Evolutionary conservation across 2,329 filamentous ascomycete genomes (phyloP).

Genomic region (Fusarium buxicola): DNA sequence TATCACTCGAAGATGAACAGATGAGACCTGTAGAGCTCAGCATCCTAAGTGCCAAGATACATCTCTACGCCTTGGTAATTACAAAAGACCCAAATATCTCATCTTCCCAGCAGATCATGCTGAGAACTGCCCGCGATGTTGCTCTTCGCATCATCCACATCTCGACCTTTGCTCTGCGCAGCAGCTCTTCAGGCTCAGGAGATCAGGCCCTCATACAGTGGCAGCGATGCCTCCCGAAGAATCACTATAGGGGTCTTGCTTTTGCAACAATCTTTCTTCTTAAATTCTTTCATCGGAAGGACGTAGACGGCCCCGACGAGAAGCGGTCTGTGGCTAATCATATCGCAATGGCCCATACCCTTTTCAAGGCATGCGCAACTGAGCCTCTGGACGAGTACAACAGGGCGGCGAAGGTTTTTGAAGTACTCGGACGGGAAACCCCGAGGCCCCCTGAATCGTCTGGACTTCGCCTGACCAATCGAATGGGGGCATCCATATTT

Average conservation of each 20-base stretch:
- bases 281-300: slow-evolving; percentile 28
- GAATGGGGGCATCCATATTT: slow-evolving; percentile 31
- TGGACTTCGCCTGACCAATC: slow-evolving; percentile 20
- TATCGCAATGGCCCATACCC: slow-evolving; percentile 18
- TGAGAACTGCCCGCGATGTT: slow-evolving; percentile 15
- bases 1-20: slow-evolving; percentile 4
- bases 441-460: neutral
- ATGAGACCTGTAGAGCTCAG: slow-evolving; percentile 19
- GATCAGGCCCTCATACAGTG: neutral
- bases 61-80: slow-evolving; percentile 29
- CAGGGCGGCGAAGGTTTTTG: slow-evolving; percentile 22
- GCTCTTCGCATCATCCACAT: slow-evolving; percentile 29
- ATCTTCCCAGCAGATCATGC: slow-evolving; percentile 22
- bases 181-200: neutral
- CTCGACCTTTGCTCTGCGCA: slow-evolving; percentile 4
- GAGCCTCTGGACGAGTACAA: slow-evolving; percentile 27
- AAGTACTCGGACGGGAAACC: slow-evolving; percentile 12
- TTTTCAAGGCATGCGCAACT: slow-evolving; percentile 17
- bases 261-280: slow-evolving; percentile 37
- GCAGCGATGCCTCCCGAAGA: slow-evolving; percentile 29
- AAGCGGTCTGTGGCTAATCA: slow-evolving; percentile 26
- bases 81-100: slow-evolving; percentile 13
- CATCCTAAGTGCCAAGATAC: slow-evolving; percentile 26
- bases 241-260: slow-evolving; percentile 25
- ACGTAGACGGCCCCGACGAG: slow-evolving; percentile 8